Evolutionary conservation across 2,329 filamentous ascomycete species (phyloP).

Genomic region (Sporothrix schenckii): DNA sequence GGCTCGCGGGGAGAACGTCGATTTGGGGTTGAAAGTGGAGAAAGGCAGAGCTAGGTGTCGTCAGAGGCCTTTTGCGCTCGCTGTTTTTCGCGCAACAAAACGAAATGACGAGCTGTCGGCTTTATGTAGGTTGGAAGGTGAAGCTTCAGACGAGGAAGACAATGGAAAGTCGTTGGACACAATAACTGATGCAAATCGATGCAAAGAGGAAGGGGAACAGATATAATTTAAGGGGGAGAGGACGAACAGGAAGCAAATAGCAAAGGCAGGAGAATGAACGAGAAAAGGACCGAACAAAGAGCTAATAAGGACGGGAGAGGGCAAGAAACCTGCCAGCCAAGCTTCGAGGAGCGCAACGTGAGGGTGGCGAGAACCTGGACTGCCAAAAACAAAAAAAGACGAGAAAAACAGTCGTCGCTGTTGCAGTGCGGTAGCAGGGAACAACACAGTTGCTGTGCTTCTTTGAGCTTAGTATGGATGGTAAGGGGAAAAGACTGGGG

Average conservation of each 20-base stretch:
- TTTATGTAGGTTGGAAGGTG: constrained; percentile 5
- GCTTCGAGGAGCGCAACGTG: constrained; percentile 23
- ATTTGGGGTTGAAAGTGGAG: constrained; percentile 31
- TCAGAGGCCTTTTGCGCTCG: constrained; percentile 23
- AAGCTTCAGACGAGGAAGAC: neutral
- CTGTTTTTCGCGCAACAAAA: constrained; percentile 31
- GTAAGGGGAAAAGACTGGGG: constrained; percentile 27
- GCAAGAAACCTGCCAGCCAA: constrained; percentile 22
- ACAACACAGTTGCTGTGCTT: constrained; percentile 27
- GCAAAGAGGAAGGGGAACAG: neutral
- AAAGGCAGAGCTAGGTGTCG: constrained; percentile 26
- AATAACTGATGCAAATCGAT: neutral
- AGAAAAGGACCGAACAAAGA: constrained; percentile 25
- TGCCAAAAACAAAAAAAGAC: constrained; percentile 11
- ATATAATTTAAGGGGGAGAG: neutral
- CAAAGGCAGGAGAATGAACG: constrained; percentile 4
- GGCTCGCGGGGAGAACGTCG: constrained; percentile 28
- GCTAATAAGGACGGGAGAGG: constrained; percentile 27
- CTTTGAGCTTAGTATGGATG: constrained; percentile 29
- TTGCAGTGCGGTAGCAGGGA: neutral
- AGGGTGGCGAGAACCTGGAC: constrained; percentile 30
- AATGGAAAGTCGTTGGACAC: neutral
- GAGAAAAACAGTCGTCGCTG: neutral
- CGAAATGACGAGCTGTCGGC: constrained; percentile 22
- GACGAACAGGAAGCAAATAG: constrained; percentile 14